phyloP scores from a whole-genome alignment of 805 yeast species.

The Candida fluviatilis region DNA sequence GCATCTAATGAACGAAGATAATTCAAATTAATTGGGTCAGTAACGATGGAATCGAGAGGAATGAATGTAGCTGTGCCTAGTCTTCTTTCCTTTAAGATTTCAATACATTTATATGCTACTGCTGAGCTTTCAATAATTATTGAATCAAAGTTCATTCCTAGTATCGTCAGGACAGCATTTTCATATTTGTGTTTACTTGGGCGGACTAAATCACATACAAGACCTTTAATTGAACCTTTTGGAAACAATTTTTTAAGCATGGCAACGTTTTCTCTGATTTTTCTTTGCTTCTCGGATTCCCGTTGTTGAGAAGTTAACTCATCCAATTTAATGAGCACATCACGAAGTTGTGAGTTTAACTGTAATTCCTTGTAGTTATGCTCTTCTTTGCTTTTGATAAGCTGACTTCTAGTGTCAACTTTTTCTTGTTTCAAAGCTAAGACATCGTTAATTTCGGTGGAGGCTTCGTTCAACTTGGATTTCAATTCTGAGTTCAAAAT shows the following conservation, averaged over 20 bases:
- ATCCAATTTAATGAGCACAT: constrained; percentile 55
- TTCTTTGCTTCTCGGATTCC: constrained; percentile 67
- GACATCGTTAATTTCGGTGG: constrained; percentile 27
- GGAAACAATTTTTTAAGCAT: constrained; percentile 72
- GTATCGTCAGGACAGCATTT: constrained; percentile 65
- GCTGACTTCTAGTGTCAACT: constrained; percentile 18
- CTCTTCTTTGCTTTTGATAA: constrained; percentile 34
- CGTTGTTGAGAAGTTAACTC: constrained; percentile 74
- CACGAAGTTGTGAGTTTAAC: constrained; percentile 60
- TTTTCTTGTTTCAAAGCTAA: constrained; percentile 25
- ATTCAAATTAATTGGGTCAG: constrained; percentile 49
- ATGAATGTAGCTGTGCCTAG: constrained; percentile 83
- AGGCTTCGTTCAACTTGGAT: constrained; percentile 27
- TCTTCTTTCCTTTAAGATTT: constrained; percentile 77
- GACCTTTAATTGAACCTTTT: constrained; percentile 69
- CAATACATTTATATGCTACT: constrained; percentile 73
- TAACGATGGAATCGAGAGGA: constrained; percentile 72
- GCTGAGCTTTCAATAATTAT: constrained; percentile 72
- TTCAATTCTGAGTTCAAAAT: constrained; percentile 30
- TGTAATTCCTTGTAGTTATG: constrained; percentile 48
- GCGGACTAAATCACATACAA: constrained; percentile 72
- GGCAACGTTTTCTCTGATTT: constrained; percentile 67
- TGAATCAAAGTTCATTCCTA: constrained; percentile 79
- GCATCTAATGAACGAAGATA: constrained; percentile 48
- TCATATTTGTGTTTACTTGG: constrained; percentile 74